These are phyloP conservation scores for Boletus subparvulus DNA, from an alignment of 768 basidiomycete species.

Conservation along the genomic window DNA sequence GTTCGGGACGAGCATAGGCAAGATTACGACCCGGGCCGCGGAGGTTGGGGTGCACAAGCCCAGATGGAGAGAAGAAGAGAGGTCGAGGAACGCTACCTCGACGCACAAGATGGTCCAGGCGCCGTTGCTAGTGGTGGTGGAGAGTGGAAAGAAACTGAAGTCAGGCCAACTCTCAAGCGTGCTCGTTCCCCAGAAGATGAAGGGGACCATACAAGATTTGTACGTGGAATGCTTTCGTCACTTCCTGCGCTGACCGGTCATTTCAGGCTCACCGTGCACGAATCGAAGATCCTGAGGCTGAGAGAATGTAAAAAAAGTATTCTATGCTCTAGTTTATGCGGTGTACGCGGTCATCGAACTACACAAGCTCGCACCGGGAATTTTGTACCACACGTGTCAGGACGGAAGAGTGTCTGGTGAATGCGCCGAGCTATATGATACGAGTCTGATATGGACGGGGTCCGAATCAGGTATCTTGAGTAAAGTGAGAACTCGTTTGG, in stretches of 20 bases:
- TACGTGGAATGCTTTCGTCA: conserved; percentile 33
- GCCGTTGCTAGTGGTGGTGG: conserved; percentile 82
- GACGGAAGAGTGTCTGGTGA: conserved; percentile 55
- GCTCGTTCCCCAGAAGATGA: conserved; percentile 80
- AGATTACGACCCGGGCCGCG: conserved; percentile 95
- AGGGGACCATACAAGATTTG: conserved; percentile 55
- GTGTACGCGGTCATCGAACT: conserved; percentile 41
- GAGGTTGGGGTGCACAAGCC: conserved; percentile 90
- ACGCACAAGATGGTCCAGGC: conserved; percentile 75
- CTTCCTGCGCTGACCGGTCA: conserved; percentile 7
- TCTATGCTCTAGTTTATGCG: conserved; percentile 27
- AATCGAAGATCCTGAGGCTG: conserved; percentile 62
- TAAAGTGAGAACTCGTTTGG: conserved; percentile 41
- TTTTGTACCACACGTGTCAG: conserved; percentile 35
- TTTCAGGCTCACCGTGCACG: conserved; percentile 57
- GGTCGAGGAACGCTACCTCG: conserved; percentile 84
- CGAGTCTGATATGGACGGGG: conserved; percentile 62
- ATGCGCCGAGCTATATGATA: conserved; percentile 61
- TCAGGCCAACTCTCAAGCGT: conserved; percentile 54
- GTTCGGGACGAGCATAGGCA: conserved; percentile 94
- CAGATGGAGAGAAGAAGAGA: conserved; percentile 78
- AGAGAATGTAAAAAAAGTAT: conserved; percentile 58
- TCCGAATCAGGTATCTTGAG: conserved; percentile 55
- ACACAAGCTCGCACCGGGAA: conserved; percentile 50
- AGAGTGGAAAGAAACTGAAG: conserved; percentile 77